A percentile compares a stretch with the other conserved stretches of the same genome.
Conservation (phyloP, 2,329 filamentous ascomycete genomes). For the Graphilbum ipis-grandicollis region DNA sequence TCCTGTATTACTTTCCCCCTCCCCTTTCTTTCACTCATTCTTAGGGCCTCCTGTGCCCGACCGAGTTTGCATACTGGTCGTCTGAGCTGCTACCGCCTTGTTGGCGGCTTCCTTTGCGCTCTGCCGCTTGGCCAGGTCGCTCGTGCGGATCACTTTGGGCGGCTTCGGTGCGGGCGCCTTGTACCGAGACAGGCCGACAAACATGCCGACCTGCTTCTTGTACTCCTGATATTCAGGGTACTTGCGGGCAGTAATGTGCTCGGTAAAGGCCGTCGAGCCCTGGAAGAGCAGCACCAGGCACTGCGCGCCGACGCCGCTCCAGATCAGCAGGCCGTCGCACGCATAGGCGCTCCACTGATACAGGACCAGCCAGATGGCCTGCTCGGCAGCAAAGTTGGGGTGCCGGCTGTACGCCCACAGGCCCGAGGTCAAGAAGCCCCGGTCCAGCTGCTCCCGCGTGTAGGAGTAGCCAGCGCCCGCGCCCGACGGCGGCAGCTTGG, state of each 20-base stretch:
- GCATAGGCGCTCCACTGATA: slow-evolving; percentile 79
- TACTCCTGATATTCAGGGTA: slow-evolving; percentile 82
- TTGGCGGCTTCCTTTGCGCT: slow-evolving; percentile 20
- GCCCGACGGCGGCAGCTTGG: slow-evolving; percentile 49
- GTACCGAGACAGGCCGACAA: slow-evolving; percentile 38
- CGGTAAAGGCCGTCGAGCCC: slow-evolving; percentile 75
- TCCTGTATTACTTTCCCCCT: too few relatives aligned
- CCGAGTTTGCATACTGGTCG: slow-evolving; percentile 1
- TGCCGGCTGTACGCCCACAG: slow-evolving; percentile 82
- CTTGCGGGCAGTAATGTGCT: slow-evolving; percentile 61
- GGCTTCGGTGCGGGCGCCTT: slow-evolving; percentile 16
- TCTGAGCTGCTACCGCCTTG: slow-evolving; percentile 1
- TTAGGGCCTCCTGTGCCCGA: not conserved
- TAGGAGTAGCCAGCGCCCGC: slow-evolving; percentile 35
- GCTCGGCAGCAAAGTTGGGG: slow-evolving; percentile 89
- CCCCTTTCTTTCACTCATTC: too few relatives aligned
- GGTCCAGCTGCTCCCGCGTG: slow-evolving; percentile 61
- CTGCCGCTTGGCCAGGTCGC: slow-evolving; percentile 29
- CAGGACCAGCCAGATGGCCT: slow-evolving; percentile 71
- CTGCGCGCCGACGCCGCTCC: slow-evolving; percentile 55
- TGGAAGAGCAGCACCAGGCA: slow-evolving; percentile 71
- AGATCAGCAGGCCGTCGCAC: slow-evolving; percentile 56
- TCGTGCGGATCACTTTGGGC: slow-evolving; percentile 32
- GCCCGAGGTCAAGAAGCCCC: slow-evolving; percentile 72
- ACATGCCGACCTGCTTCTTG: slow-evolving; percentile 65